Conservation (phyloP, 805 yeast species). For the Tetrapisispora iriomotensis region DNA sequence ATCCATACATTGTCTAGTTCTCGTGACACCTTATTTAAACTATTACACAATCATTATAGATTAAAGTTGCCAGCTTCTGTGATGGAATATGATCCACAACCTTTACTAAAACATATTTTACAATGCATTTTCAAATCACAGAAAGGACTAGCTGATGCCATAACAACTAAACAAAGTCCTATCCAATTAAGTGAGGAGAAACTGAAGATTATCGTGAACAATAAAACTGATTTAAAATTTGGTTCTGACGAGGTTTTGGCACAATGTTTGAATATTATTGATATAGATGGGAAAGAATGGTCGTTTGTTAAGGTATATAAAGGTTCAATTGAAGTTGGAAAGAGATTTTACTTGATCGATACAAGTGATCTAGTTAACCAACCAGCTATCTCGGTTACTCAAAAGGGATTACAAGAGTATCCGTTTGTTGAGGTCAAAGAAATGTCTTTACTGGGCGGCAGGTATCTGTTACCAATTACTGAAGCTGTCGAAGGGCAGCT, state of each 20-base stretch:
- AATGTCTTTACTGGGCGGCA: constrained; percentile 53
- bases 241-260: constrained; percentile 28
- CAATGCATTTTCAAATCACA: constrained; percentile 42
- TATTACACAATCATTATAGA: constrained; percentile 42
- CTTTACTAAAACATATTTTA: constrained; percentile 47
- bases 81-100: constrained; percentile 46
- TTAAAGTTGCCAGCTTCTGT: constrained; percentile 33
- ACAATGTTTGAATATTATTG: constrained; percentile 48
- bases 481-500: constrained; percentile 56
- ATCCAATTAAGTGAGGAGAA: constrained; percentile 23
- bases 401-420: constrained; percentile 38
- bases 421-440: constrained; percentile 28
- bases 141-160: constrained; percentile 42
- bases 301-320: constrained; percentile 47
- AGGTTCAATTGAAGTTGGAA: constrained; percentile 46
- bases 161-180: constrained; percentile 24
- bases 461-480: constrained; percentile 51
- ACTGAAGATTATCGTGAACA: constrained; percentile 10
- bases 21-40: constrained; percentile 32
- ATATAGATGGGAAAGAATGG: constrained; percentile 46
- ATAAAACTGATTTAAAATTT: background rate
- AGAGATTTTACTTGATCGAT: constrained; percentile 45
- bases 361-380: constrained; percentile 3
- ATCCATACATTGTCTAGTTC: constrained; percentile 49
- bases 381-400: constrained; percentile 23